These are phyloP conservation scores for Sugiyamaella chiloensis DNA, from an alignment of 805 yeast genomes.

Conservation along the genomic window DNA sequence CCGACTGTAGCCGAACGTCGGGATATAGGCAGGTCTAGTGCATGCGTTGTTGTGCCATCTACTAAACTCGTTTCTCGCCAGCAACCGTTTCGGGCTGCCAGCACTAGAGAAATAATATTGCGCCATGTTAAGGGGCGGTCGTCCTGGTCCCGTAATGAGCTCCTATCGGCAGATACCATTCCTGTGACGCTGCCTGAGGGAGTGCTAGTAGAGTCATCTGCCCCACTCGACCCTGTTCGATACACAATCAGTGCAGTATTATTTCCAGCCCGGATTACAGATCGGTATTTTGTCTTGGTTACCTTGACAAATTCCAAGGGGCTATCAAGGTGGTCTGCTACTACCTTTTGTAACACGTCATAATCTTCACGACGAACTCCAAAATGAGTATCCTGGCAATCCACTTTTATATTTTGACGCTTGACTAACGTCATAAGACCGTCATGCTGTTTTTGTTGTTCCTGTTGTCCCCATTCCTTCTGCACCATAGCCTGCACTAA, in stretches of 20 bases:
- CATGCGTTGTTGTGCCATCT: no score
- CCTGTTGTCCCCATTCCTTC: background rate
- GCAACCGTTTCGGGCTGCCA: constrained; percentile 9
- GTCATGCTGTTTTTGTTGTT: no score
- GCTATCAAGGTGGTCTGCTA: background rate
- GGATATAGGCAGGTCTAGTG: no score
- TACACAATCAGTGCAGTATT: constrained; percentile 5
- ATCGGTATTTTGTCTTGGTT: constrained; percentile 1
- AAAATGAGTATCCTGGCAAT: background rate
- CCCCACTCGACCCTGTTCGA: background rate
- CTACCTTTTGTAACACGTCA: background rate
- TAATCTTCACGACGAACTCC: background rate
- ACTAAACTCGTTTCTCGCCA: no score
- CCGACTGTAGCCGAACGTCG: constrained; percentile 4
- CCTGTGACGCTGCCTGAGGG: background rate
- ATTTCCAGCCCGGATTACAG: constrained; percentile 4
- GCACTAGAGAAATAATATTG: constrained; percentile 7
- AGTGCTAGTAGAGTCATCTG: background rate
- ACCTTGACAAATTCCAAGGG: background rate
- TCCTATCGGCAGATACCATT: background rate
- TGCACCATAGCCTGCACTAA: background rate
- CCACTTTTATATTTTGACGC: background rate
- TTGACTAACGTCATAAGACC: background rate
- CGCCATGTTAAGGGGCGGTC: background rate
- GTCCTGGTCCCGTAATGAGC: background rate